These are phyloP conservation scores for Trichophyton verrucosum DNA, from an alignment of 2,329 filamentous ascomycete genomes.

Conservation along the genomic window DNA sequence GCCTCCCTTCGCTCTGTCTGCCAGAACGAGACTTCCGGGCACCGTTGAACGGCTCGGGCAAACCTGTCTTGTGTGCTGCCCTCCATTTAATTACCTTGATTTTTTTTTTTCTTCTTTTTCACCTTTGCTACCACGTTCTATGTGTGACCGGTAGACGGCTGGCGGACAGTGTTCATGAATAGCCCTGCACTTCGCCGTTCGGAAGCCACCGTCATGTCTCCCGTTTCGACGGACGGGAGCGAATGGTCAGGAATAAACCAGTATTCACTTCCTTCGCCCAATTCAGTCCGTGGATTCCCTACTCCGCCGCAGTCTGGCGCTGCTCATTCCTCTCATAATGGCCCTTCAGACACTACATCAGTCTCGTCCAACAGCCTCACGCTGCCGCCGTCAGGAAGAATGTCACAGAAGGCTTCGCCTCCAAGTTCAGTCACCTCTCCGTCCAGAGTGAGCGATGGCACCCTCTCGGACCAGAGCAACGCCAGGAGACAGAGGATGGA, in stretches of 20 bases:
- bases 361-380: slow-evolving; percentile 20
- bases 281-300: slow-evolving; percentile 38
- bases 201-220: slow-evolving; percentile 49
- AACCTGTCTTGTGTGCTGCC: neutral
- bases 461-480: slow-evolving; percentile 53
- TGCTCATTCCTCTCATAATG: slow-evolving; percentile 1
- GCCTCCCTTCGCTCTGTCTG: too few species aligned
- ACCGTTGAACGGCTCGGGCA: neutral
- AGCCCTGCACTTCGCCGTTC: neutral
- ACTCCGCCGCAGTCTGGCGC: slow-evolving; percentile 56
- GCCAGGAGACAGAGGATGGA: slow-evolving; percentile 50
- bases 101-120: neutral
- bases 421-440: slow-evolving; percentile 64
- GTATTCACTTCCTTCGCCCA: slow-evolving; percentile 40
- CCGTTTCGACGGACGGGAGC: slow-evolving; percentile 67
- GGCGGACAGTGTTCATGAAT: neutral
- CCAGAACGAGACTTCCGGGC: too few species aligned
- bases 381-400: slow-evolving; percentile 46
- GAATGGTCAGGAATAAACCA: slow-evolving; percentile 65
- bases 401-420: slow-evolving; percentile 56
- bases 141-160: neutral
- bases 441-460: slow-evolving; percentile 60
- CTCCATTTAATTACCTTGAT: too few species aligned
- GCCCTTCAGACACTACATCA: slow-evolving; percentile 10
- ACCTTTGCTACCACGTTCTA: neutral